Percentiles rank a stretch among this genome's conserved stretches.
Evolutionary conservation across 1,284 basidiomycete genomes (phyloP).

Genomic region (Cystobasidium sp.): DNA sequence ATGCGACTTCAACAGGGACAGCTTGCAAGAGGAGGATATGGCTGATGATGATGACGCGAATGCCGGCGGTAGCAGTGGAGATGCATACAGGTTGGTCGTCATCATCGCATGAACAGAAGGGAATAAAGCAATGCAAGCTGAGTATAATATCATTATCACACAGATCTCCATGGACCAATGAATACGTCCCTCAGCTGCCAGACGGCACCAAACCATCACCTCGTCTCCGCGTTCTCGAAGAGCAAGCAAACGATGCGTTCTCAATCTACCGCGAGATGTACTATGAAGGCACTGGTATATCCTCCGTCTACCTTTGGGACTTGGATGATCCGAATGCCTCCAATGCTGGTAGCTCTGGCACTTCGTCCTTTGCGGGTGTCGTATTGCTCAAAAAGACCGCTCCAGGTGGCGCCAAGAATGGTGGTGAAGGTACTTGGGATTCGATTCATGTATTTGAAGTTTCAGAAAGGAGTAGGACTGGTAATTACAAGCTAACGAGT

Average conservation of each 20-base stretch:
- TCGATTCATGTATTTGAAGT: conserved; percentile 98
- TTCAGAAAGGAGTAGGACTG: conserved; percentile 81
- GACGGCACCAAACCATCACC: conserved; percentile 83
- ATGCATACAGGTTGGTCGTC: conserved; percentile 76
- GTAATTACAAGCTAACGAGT: conserved; percentile 95
- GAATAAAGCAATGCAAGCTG: neutral
- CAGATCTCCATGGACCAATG: conserved; percentile 96
- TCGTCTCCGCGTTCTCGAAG: conserved; percentile 87
- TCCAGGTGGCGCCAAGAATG: neutral
- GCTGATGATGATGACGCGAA: conserved; percentile 21
- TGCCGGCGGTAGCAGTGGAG: conserved; percentile 54
- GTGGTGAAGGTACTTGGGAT: conserved; percentile 70
- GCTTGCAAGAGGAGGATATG: conserved; percentile 54
- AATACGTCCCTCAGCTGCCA: conserved; percentile 84
- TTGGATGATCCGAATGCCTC: conserved; percentile 74
- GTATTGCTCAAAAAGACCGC: conserved; percentile 84
- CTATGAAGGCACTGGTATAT: conserved; percentile 95
- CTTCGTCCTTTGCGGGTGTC: conserved; percentile 79
- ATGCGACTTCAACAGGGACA: conserved; percentile 97
- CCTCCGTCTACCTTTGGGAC: conserved; percentile 99
- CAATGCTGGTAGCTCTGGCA: neutral
- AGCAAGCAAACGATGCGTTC: conserved; percentile 92
- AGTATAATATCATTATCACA: neutral
- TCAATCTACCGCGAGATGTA: conserved; percentile 96
- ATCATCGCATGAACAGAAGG: neutral